A percentile compares a stretch with the other conserved stretches of the same genome.
Conservation (phyloP, 225 moss, liverwort and hornwort species). For the Sphagnum contortum region DNA sequence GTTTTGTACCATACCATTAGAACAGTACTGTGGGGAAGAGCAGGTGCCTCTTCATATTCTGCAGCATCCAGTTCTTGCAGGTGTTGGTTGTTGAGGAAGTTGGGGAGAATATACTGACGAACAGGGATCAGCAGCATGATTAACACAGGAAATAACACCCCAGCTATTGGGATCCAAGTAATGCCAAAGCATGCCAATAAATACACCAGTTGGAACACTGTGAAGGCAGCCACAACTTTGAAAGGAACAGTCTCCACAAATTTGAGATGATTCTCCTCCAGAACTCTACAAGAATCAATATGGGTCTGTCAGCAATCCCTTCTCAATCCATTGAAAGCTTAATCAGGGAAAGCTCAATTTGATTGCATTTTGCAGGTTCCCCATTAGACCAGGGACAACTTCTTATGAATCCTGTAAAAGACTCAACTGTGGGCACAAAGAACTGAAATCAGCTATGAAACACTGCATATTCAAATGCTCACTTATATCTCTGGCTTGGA, state of each 20-base stretch:
- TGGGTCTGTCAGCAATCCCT: no score
- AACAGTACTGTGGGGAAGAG: conserved; percentile 6
- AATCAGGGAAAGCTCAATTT: no score
- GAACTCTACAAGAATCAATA: conserved; percentile 20
- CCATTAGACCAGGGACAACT: no score
- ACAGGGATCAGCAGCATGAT: conserved; percentile 67
- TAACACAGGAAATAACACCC: conserved; percentile 61
- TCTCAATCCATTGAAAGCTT: no score
- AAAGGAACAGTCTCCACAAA: conserved; percentile 61
- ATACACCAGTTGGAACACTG: conserved; percentile 56
- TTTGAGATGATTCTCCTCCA: conserved; percentile 34
- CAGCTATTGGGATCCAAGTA: conserved; percentile 62
- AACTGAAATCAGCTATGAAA: no score
- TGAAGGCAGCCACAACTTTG: conserved; percentile 49
- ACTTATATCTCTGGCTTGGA: conserved; percentile 55
- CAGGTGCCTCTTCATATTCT: conserved; percentile 35
- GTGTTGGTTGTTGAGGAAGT: conserved; percentile 27
- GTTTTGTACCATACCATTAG: neutral
- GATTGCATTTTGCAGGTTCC: no score
- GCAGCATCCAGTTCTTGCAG: conserved; percentile 63
- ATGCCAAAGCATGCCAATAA: conserved; percentile 60
- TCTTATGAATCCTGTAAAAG: no score
- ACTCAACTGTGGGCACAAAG: no score
- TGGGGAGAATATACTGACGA: conserved; percentile 54
- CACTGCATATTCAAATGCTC: no score